Evolutionary conservation across 768 basidiomycete species (phyloP).

Genomic region (Boletus patriciae): DNA sequence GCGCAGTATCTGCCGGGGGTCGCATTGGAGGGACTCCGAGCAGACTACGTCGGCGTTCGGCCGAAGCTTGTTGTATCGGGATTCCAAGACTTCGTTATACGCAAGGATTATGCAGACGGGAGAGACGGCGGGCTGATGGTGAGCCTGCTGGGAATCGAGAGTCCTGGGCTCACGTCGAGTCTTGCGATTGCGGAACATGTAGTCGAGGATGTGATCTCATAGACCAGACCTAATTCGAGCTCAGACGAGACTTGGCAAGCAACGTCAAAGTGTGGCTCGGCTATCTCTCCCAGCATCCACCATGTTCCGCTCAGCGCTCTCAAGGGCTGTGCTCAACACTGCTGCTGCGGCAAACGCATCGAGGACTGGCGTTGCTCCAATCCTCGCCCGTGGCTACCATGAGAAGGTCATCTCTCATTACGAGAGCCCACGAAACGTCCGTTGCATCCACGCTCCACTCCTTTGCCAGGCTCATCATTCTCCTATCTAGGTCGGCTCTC

Average conservation of each 20-base stretch:
- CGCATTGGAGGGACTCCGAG: constrained; percentile 55
- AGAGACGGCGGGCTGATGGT: constrained; percentile 53
- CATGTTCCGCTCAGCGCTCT: constrained; percentile 70
- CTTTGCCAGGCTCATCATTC: constrained; percentile 49
- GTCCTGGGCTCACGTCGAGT: constrained; percentile 85
- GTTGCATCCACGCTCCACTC: constrained; percentile 41
- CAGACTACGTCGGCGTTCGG: constrained; percentile 84
- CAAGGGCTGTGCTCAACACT: constrained; percentile 47
- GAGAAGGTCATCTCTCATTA: constrained; percentile 98
- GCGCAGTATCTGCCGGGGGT: constrained; percentile 70
- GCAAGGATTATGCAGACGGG: constrained; percentile 57
- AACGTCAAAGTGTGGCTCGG: neutral
- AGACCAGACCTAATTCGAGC: constrained; percentile 16
- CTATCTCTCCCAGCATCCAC: constrained; percentile 36
- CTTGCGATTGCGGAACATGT: constrained; percentile 87
- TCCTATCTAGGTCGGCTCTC: constrained; percentile 79
- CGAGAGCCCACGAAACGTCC: constrained; percentile 93
- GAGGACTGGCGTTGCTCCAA: constrained; percentile 46
- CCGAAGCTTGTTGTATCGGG: constrained; percentile 85
- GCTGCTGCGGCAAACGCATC: constrained; percentile 45
- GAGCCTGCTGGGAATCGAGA: constrained; percentile 87
- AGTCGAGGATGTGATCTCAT: constrained; percentile 50
- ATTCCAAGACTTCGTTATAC: constrained; percentile 83
- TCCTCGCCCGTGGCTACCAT: constrained; percentile 75
- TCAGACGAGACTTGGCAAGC: constrained; percentile 20